These are phyloP conservation scores for Yamadazyma oceani DNA, from an alignment of 1,139 yeast genomes.

Conservation along the genomic window DNA sequence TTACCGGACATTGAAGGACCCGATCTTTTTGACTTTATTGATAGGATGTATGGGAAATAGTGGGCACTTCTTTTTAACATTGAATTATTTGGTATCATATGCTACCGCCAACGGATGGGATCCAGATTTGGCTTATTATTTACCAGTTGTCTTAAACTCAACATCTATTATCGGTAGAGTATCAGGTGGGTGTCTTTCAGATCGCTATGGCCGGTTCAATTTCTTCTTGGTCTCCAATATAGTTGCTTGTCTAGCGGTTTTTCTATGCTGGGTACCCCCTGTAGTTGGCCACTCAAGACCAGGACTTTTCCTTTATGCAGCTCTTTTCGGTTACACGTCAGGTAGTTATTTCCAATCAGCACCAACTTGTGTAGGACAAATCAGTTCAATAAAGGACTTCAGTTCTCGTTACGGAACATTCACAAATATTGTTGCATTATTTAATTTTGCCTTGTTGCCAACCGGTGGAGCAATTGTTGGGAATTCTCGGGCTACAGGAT, in stretches of 20 bases:
- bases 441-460: slow-evolving; percentile 26
- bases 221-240: slow-evolving; percentile 23
- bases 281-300: slow-evolving; percentile 25
- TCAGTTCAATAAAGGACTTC: slow-evolving; percentile 26
- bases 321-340: slow-evolving; percentile 29
- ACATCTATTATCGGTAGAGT: slow-evolving; percentile 31
- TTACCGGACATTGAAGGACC: slow-evolving; percentile 21
- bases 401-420: slow-evolving; percentile 29
- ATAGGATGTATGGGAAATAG: slow-evolving; percentile 24
- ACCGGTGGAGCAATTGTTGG: slow-evolving; percentile 32
- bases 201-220: slow-evolving; percentile 32
- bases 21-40: slow-evolving; percentile 21
- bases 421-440: slow-evolving; percentile 24
- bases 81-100: slow-evolving; percentile 29
- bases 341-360: slow-evolving; percentile 28
- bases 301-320: slow-evolving; percentile 30
- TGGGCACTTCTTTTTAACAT: slow-evolving; percentile 21
- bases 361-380: slow-evolving; percentile 33
- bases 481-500: slow-evolving; percentile 18
- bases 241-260: slow-evolving; percentile 22
- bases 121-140: slow-evolving; percentile 21
- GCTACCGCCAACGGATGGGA: slow-evolving; percentile 28
- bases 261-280: slow-evolving; percentile 28
- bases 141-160: slow-evolving; percentile 29
- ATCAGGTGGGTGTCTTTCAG: slow-evolving; percentile 31